Conservation (phyloP, 2,329 filamentous ascomycete genomes). For the Amesomyces nigricolor region DNA sequence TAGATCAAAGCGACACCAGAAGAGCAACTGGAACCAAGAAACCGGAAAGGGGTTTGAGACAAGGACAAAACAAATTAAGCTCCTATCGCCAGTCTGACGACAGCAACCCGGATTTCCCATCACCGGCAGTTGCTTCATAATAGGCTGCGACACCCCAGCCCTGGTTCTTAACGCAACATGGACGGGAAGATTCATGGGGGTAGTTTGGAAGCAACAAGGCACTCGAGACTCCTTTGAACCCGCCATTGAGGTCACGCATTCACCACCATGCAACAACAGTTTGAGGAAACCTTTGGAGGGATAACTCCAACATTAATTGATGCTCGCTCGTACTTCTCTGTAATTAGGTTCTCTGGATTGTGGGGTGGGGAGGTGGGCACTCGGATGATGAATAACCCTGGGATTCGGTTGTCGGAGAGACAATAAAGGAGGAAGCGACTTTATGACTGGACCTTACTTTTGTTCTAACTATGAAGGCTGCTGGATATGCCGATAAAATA, state of each 20-base stretch:
- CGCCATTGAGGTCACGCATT: slow-evolving; percentile 1
- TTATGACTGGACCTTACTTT: too few relatives aligned
- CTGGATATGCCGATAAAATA: too few relatives aligned
- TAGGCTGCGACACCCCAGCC: too few relatives aligned
- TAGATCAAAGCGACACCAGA: background rate
- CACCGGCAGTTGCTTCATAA: too few relatives aligned
- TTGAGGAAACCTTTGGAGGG: background rate
- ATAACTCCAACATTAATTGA: background rate
- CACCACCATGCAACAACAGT: slow-evolving; percentile 2
- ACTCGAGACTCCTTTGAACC: background rate
- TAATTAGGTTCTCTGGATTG: slow-evolving; percentile 6
- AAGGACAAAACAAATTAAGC: too few relatives aligned
- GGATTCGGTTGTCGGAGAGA: slow-evolving; percentile 15
- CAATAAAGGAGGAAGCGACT: too few relatives aligned
- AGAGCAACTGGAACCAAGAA: background rate
- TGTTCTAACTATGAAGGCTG: too few relatives aligned
- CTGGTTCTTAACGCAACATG: too few relatives aligned
- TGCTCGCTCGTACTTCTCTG: slow-evolving; percentile 7
- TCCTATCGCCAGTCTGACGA: too few relatives aligned
- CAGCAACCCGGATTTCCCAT: too few relatives aligned
- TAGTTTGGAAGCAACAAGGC: background rate
- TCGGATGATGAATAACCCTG: slow-evolving; percentile 7
- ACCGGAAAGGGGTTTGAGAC: too few relatives aligned
- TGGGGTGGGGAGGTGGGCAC: background rate
- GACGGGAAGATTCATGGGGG: too few relatives aligned